These are phyloP conservation scores for Silene coronaria DNA, from an alignment of 179 eudicot genomes.

Conservation along the genomic window DNA sequence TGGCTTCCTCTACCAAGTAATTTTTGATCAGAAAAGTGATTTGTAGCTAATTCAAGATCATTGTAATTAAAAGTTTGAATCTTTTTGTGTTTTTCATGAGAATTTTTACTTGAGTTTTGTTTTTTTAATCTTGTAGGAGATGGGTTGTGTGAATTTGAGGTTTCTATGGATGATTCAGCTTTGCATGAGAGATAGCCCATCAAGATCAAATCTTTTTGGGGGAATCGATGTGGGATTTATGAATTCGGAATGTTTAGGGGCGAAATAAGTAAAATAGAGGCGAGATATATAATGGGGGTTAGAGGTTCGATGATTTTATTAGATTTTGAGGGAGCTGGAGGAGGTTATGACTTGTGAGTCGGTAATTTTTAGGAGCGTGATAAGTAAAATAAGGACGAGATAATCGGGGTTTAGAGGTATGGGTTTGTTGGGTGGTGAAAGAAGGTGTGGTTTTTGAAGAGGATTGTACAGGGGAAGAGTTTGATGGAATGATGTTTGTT, in stretches of 20 bases:
- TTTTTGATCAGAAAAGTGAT: slow-evolving; percentile 58
- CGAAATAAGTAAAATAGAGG: no score
- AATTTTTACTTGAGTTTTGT: slow-evolving; percentile 11
- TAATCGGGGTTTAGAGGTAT: no score
- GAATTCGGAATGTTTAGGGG: no score
- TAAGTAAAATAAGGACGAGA: no score
- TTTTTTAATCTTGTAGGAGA: slow-evolving; percentile 15
- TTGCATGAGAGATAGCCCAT: slow-evolving; percentile 88
- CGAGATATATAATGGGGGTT: no score
- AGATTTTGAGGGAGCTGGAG: no score
- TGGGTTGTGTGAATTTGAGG: slow-evolving; percentile 34
- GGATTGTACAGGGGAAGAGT: slow-evolving; percentile 13
- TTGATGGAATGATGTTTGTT: not conserved
- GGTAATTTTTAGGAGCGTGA: no score
- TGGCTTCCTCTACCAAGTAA: slow-evolving; percentile 90
- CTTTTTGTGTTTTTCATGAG: slow-evolving; percentile 36
- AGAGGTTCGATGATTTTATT: no score
- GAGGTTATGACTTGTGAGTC: no score
- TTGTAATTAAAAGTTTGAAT: slow-evolving; percentile 56
- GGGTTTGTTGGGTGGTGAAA: no score
- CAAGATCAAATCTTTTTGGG: slow-evolving; percentile 20
- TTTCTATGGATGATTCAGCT: slow-evolving; percentile 52
- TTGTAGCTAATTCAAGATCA: slow-evolving; percentile 69
- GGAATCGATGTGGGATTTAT: no score
- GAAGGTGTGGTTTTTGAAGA: not conserved